Conservation (phyloP, 305 asterid genomes). For the Fraxinus xanthoxyloides region DNA sequence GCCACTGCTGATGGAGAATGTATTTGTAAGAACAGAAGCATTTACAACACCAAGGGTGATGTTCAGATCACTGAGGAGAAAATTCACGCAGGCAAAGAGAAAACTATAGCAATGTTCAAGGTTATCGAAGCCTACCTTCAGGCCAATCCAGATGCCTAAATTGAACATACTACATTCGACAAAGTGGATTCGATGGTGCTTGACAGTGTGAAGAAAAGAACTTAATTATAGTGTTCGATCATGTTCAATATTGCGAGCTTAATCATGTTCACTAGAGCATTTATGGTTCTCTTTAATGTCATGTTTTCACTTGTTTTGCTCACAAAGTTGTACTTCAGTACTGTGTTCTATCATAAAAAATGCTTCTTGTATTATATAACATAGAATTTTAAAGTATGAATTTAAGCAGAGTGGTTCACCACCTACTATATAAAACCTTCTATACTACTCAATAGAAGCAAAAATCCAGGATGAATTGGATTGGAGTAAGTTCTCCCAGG, state of each 20-base stretch:
- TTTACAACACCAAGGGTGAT: conserved; percentile 27
- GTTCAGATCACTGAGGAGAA: conserved; percentile 31
- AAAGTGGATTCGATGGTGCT: not conserved
- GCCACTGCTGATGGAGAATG: conserved; percentile 32
- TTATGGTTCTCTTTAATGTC: not conserved
- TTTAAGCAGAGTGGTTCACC: not conserved
- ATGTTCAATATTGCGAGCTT: not conserved
- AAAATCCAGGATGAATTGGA: not conserved
- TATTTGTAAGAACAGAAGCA: conserved; percentile 21
- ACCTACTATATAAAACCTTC: not conserved
- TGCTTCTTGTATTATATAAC: not conserved
- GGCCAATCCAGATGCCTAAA: conserved; percentile 11
- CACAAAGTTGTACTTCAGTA: not conserved
- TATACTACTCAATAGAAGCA: not conserved
- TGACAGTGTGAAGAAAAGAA: not conserved
- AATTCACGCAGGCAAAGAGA: conserved; percentile 32
- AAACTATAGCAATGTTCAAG: conserved; percentile 26
- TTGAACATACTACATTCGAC: not conserved
- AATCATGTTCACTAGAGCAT: not conserved
- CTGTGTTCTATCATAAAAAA: not conserved
- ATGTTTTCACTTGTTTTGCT: not conserved
- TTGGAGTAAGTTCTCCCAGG: not conserved
- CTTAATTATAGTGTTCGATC: not conserved
- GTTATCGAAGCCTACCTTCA: conserved; percentile 21
- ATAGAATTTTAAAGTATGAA: not conserved